Percentiles rank a stretch among this genome's conserved stretches.
Conservation (phyloP, 1,139 yeast genomes). For the Sugiyamaella japonica region DNA sequence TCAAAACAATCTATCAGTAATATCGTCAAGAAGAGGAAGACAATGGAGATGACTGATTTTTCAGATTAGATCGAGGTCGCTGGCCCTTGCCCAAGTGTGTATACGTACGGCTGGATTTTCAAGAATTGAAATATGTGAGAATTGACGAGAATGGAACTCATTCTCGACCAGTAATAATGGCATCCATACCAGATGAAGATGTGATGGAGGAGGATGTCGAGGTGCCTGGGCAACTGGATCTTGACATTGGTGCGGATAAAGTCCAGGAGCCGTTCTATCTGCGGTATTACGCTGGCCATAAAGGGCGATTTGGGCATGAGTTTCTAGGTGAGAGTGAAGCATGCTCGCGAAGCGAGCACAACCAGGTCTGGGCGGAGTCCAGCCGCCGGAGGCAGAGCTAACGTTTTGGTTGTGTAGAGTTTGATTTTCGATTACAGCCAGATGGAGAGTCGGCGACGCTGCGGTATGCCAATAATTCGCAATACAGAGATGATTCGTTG, state of each 20-base stretch:
- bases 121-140: neutral
- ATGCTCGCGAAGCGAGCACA: neutral
- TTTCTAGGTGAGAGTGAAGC: conserved; percentile 42
- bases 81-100: neutral
- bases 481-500: conserved; percentile 47
- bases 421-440: conserved; percentile 42
- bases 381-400: too few species aligned
- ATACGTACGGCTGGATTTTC: conserved; percentile 8
- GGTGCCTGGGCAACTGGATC: conserved; percentile 3
- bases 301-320: conserved; percentile 50
- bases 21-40: too few species aligned
- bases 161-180: neutral
- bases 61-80: neutral
- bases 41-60: conserved; percentile 12
- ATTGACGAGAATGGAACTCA: too few species aligned
- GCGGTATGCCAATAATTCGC: conserved; percentile 50
- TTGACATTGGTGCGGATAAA: conserved; percentile 12
- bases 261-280: conserved; percentile 41
- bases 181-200: neutral
- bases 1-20: too few species aligned
- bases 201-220: neutral
- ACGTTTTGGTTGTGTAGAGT: too few species aligned
- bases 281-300: conserved; percentile 47
- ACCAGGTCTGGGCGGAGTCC: too few species aligned
- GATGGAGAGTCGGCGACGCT: conserved; percentile 42